Percentiles rank a stretch among this genome's conserved stretches.
These are phyloP conservation scores for Apiotrichum gamsii DNA, from an alignment of 1,284 basidiomycete species.

Conservation along the genomic window DNA sequence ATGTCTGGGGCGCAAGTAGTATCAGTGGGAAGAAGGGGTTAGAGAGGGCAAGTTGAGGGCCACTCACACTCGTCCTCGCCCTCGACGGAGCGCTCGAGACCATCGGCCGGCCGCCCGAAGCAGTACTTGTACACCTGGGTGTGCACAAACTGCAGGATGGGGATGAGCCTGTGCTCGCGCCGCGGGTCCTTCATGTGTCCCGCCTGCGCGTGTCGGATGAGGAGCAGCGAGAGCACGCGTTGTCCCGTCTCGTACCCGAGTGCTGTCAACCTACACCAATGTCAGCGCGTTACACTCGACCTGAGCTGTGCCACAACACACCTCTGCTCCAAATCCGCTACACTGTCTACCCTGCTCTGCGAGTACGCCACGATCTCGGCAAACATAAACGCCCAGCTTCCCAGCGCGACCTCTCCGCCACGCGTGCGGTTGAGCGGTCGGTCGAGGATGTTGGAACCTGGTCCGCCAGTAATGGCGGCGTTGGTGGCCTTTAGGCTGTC, in stretches of 20 bases:
- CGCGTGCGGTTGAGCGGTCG: conserved; percentile 75
- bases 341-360: conserved; percentile 87
- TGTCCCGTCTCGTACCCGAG: conserved; percentile 83
- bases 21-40: no score
- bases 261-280: conserved; percentile 78
- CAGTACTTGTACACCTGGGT: conserved; percentile 90
- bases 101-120: conserved; percentile 89
- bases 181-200: conserved; percentile 65
- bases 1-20: no score
- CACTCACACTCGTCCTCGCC: conserved; percentile 86
- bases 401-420: conserved; percentile 68
- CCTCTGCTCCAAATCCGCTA: conserved; percentile 86
- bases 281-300: neutral
- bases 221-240: conserved; percentile 56
- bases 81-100: conserved; percentile 90
- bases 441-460: conserved; percentile 57
- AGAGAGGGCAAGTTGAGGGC: no score
- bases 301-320: conserved; percentile 30
- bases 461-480: neutral
- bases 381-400: conserved; percentile 81
- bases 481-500: neutral
- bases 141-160: conserved; percentile 82
- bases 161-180: conserved; percentile 78
- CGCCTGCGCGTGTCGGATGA: conserved; percentile 44
- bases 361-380: conserved; percentile 90